These are phyloP conservation scores for Diospyros kaki DNA, from an alignment of 148 eudicot species.

Conservation along the genomic window DNA sequence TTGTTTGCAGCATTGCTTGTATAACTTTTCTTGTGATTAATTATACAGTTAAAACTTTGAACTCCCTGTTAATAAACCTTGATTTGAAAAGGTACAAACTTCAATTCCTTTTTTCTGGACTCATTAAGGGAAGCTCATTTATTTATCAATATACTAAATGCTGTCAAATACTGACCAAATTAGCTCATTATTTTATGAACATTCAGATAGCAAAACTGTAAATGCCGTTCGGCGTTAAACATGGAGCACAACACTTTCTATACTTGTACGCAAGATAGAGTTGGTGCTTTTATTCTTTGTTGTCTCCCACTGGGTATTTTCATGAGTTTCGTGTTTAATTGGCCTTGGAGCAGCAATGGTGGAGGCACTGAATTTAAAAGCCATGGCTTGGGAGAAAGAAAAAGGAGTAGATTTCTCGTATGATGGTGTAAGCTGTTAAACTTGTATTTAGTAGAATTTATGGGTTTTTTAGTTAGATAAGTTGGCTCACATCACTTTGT, in stretches of 20 bases:
- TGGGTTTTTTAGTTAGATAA: not conserved
- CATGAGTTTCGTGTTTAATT: conserved; percentile 9
- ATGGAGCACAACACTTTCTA: not conserved
- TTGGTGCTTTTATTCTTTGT: not conserved
- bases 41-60: not conserved
- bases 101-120: not conserved
- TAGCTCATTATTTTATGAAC: not conserved
- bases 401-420: conserved; percentile 54
- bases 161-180: too few relatives aligned
- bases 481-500: conserved; percentile 3
- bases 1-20: not conserved
- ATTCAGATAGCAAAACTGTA: not conserved
- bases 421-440: conserved; percentile 56
- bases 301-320: not conserved
- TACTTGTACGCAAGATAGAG: not conserved
- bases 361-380: conserved; percentile 54
- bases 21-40: not conserved
- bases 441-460: not conserved
- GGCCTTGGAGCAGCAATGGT: conserved; percentile 54
- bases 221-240: not conserved
- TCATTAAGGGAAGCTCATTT: not conserved
- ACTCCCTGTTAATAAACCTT: not conserved
- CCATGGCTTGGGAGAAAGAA: conserved; percentile 60
- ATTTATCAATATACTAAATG: too few relatives aligned
- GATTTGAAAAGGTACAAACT: not conserved